Conservation (phyloP, 2,329 filamentous ascomycete species). For the Raffaelea arxii region DNA sequence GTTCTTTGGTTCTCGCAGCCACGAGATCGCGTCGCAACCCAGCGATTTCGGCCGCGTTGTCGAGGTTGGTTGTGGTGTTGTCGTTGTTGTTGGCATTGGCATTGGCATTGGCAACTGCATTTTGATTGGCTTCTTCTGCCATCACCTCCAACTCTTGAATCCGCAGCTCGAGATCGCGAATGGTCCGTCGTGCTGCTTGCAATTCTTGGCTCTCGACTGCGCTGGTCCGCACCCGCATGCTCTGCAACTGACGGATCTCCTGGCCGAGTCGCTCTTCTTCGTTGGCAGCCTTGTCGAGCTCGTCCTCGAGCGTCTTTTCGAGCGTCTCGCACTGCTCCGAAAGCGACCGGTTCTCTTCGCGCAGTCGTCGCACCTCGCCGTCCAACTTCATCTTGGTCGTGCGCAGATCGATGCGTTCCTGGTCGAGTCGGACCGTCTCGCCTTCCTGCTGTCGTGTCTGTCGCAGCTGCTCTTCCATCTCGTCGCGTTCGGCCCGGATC, state of each 20-base stretch:
- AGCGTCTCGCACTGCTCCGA: constrained; percentile 46
- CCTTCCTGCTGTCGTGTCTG: constrained; percentile 44
- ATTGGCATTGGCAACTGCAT: constrained; percentile 21
- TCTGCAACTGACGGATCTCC: constrained; percentile 43
- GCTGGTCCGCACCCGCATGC: constrained; percentile 30
- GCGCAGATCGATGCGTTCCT: constrained; percentile 59
- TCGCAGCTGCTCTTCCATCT: constrained; percentile 51
- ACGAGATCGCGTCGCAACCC: constrained; percentile 53
- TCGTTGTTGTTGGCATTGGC: constrained; percentile 17
- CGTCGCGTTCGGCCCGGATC: constrained; percentile 55
- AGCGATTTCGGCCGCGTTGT: constrained; percentile 45
- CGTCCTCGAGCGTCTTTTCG: constrained; percentile 54
- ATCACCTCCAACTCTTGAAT: constrained; percentile 43
- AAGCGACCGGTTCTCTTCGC: constrained; percentile 52
- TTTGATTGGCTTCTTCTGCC: constrained; percentile 15
- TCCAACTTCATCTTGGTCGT: constrained; percentile 60
- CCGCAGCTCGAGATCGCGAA: constrained; percentile 54
- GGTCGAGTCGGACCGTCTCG: constrained; percentile 52
- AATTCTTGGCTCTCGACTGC: constrained; percentile 42
- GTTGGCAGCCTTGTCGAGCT: constrained; percentile 55
- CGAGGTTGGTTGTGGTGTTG: constrained; percentile 16
- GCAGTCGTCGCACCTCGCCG: constrained; percentile 53
- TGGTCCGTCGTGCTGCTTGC: constrained; percentile 49
- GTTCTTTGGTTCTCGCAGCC: constrained; percentile 55
- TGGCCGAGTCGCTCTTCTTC: constrained; percentile 54